These are phyloP conservation scores for Suillus spraguei DNA, from an alignment of 768 basidiomycete genomes.

Conservation along the genomic window DNA sequence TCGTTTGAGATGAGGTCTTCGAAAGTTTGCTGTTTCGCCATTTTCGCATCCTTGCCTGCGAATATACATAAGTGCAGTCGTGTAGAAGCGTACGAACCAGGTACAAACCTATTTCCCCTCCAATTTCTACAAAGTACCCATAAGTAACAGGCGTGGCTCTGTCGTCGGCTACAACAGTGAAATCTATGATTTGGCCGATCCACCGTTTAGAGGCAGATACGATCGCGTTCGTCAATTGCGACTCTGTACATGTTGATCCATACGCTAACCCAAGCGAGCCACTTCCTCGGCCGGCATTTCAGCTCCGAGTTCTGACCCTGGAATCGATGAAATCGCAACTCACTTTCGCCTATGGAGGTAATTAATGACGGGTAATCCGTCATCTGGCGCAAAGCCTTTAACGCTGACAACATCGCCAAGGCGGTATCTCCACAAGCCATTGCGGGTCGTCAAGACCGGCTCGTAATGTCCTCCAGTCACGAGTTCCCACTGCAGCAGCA, in stretches of 20 bases:
- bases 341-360: constrained; percentile 9
- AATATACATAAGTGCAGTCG: neutral
- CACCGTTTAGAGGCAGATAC: constrained; percentile 1
- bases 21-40: neutral
- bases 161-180: constrained; percentile 11
- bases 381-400: constrained; percentile 13
- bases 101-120: constrained; percentile 1
- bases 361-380: constrained; percentile 14
- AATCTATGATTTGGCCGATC: constrained; percentile 10
- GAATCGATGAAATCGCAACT: neutral
- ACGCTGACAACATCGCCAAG: constrained; percentile 14
- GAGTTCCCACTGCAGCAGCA: constrained; percentile 11
- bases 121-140: constrained; percentile 14
- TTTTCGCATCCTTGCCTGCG: neutral
- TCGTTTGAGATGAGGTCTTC: neutral
- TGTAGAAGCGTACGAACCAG: neutral
- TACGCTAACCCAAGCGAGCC: constrained; percentile 8
- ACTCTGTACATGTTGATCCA: constrained; percentile 5
- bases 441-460: constrained; percentile 11
- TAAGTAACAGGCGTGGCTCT: neutral
- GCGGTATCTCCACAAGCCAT: constrained; percentile 16
- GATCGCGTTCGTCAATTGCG: constrained; percentile 4
- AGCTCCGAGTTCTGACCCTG: neutral
- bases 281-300: constrained; percentile 8
- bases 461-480: constrained; percentile 12